phyloP scores from a whole-genome alignment of 2,329 filamentous ascomycete species.

The Fusarium sacchari region DNA sequence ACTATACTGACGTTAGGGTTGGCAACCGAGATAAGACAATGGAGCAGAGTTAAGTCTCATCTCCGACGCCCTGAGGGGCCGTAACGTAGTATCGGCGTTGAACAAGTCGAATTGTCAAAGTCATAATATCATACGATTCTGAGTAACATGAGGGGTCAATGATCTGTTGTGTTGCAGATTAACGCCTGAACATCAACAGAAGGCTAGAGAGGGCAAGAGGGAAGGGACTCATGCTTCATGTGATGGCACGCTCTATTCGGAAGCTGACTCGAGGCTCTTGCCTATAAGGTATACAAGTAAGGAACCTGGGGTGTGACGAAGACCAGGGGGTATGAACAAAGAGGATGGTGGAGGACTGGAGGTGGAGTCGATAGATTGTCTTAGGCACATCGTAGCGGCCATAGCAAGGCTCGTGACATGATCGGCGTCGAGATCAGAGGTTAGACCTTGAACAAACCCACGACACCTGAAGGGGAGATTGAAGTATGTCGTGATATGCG shows the following conservation, averaged over 20 bases:
- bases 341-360: slow-evolving; percentile 29
- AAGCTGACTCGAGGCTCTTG: slow-evolving; percentile 29
- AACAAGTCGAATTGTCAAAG: slow-evolving; percentile 12
- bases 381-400: slow-evolving; percentile 24
- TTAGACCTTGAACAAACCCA: slow-evolving; percentile 16
- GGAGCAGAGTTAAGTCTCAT: slow-evolving; percentile 30
- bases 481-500: slow-evolving; percentile 28
- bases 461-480: slow-evolving; percentile 28
- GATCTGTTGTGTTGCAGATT: slow-evolving; percentile 35
- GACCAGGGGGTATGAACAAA: slow-evolving; percentile 14
- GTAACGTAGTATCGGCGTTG: slow-evolving; percentile 14
- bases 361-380: slow-evolving; percentile 22
- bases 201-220: slow-evolving; percentile 7
- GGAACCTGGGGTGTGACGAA: slow-evolving; percentile 29
- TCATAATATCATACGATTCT: slow-evolving; percentile 33
- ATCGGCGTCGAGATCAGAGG: slow-evolving; percentile 35
- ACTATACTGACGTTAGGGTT: slow-evolving; percentile 7
- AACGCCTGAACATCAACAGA: slow-evolving; percentile 3
- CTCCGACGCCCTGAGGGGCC: slow-evolving; percentile 23
- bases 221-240: slow-evolving; percentile 13
- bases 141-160: slow-evolving; percentile 5
- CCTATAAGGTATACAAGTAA: no score
- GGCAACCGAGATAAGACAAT: slow-evolving; percentile 36
- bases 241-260: slow-evolving; percentile 18
- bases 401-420: slow-evolving; percentile 34